Evolutionary conservation across 352 stramenopile genomes (phyloP).

Genomic region (Globisporangium polare): DNA sequence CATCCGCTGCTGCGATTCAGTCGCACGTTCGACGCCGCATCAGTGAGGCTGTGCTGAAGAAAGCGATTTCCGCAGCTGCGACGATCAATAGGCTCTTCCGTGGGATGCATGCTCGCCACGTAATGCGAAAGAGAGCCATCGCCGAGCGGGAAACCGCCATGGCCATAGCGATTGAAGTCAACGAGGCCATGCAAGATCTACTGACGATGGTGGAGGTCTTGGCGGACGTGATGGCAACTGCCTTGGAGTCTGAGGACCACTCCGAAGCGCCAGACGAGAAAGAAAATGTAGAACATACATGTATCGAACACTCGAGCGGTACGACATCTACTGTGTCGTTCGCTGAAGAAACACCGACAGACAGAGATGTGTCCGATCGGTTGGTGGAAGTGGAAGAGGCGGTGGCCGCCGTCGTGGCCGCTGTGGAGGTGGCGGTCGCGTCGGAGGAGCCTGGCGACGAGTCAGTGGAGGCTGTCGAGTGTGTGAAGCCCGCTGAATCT

Average conservation of each 20-base stretch:
- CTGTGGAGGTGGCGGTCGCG: neutral
- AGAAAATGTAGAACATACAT: neutral
- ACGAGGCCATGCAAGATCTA: constrained; percentile 14
- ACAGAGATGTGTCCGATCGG: neutral
- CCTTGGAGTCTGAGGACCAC: neutral
- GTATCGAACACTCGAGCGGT: neutral
- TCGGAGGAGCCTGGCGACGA: neutral
- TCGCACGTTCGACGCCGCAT: constrained; percentile 19
- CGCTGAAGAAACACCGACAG: neutral
- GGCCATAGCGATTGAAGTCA: neutral
- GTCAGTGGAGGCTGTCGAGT: too few relatives aligned
- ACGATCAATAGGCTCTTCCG: constrained; percentile 13
- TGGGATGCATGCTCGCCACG: constrained; percentile 1
- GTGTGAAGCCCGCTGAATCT: too few relatives aligned
- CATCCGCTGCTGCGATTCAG: constrained; percentile 22
- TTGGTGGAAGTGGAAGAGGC: neutral
- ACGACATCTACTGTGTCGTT: neutral
- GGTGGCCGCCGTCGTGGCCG: neutral
- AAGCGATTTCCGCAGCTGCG: constrained; percentile 1
- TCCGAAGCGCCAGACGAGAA: neutral
- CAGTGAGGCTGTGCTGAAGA: constrained; percentile 6
- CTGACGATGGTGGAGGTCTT: constrained; percentile 12
- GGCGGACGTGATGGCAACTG: neutral
- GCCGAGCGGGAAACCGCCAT: neutral
- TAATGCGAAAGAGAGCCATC: neutral